Evolutionary conservation across 148 eudicot genomes (phyloP).

Genomic region (Spergularia marina): DNA sequence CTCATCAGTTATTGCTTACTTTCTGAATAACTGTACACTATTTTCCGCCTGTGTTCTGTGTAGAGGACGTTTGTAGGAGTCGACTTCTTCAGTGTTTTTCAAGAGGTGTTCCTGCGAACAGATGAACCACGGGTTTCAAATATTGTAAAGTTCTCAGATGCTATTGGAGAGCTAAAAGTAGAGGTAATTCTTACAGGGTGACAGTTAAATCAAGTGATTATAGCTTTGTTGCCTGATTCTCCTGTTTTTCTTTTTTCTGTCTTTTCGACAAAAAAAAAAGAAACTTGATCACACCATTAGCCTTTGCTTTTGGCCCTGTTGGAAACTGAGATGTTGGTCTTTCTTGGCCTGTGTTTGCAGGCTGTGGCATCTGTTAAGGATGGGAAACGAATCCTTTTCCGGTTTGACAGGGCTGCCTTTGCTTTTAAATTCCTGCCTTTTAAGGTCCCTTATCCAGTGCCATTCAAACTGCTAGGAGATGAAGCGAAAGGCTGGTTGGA

Average conservation of each 20-base stretch:
- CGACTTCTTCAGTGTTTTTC: slow-evolving; percentile 86
- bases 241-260: too few relatives aligned
- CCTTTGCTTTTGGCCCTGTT: too few relatives aligned
- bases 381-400: slow-evolving; percentile 82
- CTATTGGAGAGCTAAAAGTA: slow-evolving; percentile 90
- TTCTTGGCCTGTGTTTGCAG: slow-evolving; percentile 31
- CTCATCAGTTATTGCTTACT: too few relatives aligned
- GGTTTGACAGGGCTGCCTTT: slow-evolving; percentile 95
- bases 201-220: not conserved
- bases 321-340: not conserved
- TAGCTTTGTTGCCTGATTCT: not conserved
- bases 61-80: slow-evolving; percentile 98
- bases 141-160: slow-evolving; percentile 85
- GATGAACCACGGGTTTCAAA: slow-evolving; percentile 92
- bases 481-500: slow-evolving; percentile 99
- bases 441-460: slow-evolving; percentile 97
- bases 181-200: slow-evolving; percentile 51
- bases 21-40: too few relatives aligned
- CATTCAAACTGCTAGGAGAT: slow-evolving; percentile 92
- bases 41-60: not conserved
- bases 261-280: too few relatives aligned
- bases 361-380: slow-evolving; percentile 80
- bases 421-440: slow-evolving; percentile 84
- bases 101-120: slow-evolving; percentile 74
- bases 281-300: too few relatives aligned